Conservation (phyloP, 345 rosid genomes). For the Euphorbia pulcherrima region DNA sequence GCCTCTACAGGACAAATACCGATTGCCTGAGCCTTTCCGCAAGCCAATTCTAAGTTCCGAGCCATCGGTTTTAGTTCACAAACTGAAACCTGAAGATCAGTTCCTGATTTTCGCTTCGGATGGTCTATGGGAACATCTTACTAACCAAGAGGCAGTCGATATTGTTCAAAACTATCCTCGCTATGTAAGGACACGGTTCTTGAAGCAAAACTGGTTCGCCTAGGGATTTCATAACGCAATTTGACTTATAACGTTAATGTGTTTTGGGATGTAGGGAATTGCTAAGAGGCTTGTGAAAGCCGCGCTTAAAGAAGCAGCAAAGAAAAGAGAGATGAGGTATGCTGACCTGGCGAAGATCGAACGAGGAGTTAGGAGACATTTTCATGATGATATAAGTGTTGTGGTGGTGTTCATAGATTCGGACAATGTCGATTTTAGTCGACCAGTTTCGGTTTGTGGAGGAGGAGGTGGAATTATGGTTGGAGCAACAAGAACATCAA, state of each 20-base stretch:
- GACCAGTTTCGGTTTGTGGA: slow-evolving; percentile 53
- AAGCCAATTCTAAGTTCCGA: slow-evolving; percentile 68
- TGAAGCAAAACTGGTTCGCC: no score
- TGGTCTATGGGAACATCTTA: slow-evolving; percentile 89
- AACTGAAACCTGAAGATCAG: slow-evolving; percentile 55
- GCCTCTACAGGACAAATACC: slow-evolving; percentile 52
- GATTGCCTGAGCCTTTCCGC: slow-evolving; percentile 48
- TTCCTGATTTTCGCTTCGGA: slow-evolving; percentile 80
- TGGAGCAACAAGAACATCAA: background rate
- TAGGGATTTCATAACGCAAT: no score
- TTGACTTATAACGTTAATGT: background rate
- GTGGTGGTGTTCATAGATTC: slow-evolving; percentile 27
- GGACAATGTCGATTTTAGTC: slow-evolving; percentile 4
- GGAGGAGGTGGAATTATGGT: slow-evolving; percentile 8
- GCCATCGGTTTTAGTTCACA: slow-evolving; percentile 52
- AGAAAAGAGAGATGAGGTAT: slow-evolving; percentile 26
- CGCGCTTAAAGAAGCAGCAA: slow-evolving; percentile 25
- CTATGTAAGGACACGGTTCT: slow-evolving; percentile 31
- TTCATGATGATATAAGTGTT: slow-evolving; percentile 30
- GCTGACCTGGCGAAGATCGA: slow-evolving; percentile 22
- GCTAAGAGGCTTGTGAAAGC: slow-evolving; percentile 27
- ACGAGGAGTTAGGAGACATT: slow-evolving; percentile 29
- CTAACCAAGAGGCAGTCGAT: slow-evolving; percentile 60
- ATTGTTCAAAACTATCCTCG: slow-evolving; percentile 52
- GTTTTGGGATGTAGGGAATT: slow-evolving; percentile 14